Conservation (phyloP, 176 grass and related monocot genomes). For the Triticum urartu region DNA sequence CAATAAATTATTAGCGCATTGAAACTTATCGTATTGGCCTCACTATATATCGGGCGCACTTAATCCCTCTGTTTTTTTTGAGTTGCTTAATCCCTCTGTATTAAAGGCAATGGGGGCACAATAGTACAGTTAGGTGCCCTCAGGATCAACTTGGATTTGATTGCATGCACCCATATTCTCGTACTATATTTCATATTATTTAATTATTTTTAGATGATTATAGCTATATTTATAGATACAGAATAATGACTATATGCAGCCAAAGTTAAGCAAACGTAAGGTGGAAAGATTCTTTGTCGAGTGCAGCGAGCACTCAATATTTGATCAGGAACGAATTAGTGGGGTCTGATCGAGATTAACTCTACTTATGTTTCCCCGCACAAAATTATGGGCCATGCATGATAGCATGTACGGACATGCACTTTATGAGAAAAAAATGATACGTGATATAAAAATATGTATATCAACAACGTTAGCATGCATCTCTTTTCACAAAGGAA, state of each 20-base stretch:
- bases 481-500: background rate
- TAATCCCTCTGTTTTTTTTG: background rate
- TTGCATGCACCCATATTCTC: background rate
- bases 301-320: conserved; percentile 51
- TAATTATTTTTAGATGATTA: background rate
- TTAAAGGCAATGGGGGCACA: background rate
- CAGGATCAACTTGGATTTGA: background rate
- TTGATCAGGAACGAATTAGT: conserved; percentile 32
- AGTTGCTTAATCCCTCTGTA: background rate
- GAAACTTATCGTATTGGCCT: background rate
- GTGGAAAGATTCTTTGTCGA: conserved; percentile 44
- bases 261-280: conserved; percentile 27
- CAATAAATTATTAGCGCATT: conserved; percentile 21
- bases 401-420: conserved; percentile 45
- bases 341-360: conserved; percentile 35
- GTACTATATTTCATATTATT: background rate
- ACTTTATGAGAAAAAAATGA: conserved; percentile 19
- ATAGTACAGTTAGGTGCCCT: conserved; percentile 12
- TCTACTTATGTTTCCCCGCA: conserved; percentile 14
- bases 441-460: background rate
- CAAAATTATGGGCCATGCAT: conserved; percentile 45
- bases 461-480: background rate
- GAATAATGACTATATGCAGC: background rate
- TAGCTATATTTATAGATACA: background rate
- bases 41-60: background rate